Evolutionary conservation across 2,329 filamentous ascomycete genomes (phyloP), one percentile per base, ranked within the genome.

Genomic region (Fusarium lyarnte): DNA sequence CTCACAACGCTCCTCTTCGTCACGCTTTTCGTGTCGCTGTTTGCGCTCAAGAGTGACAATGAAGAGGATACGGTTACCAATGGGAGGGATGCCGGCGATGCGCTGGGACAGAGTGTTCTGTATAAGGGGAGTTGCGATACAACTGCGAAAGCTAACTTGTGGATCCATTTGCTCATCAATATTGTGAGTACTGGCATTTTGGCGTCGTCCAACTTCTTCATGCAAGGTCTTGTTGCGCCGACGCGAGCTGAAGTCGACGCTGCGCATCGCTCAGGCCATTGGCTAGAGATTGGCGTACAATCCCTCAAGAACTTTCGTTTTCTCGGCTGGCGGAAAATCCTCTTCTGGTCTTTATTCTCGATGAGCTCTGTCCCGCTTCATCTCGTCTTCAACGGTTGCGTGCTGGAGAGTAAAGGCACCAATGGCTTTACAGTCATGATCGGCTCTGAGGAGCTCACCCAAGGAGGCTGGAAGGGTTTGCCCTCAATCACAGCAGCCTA

Each of bases 121-220:
- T 52, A 60, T 25, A 36, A 23, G 17, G 67, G 67, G 3, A 31
- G 47, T 3, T 70, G 67, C 45, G 55, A 57, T 14, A 47, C 27
- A 7, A 47, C 57, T 3, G 21, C 51, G 0, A 51, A 19, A 4
- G 67, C 53, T 4, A 71, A 71, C 21, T 45, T 71, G 5, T 63
- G 58, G 46, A 73, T 75, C 2, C 72, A 75, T 46, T 12, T 75
- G 8, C 46, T 59, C 33, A 73, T 75, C 5, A 75, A 75, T 23
- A 29, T 73, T 1, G 36, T 74, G 8, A 55, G 77, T 6, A 82
- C 80, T 0, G 59, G 77, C 0, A 59, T 83, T 16, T 57, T 84
- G 16, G 77, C 76, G 1, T 81, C 78, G 1, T 81, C 78, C 13
- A 83, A 82, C 55, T 82, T 80, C 39, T 80, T 78, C 25, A 82